These are phyloP conservation scores for Mytilinidion resinicola DNA, from an alignment of 495 filamentous ascomycete genomes.

Conservation along the genomic window DNA sequence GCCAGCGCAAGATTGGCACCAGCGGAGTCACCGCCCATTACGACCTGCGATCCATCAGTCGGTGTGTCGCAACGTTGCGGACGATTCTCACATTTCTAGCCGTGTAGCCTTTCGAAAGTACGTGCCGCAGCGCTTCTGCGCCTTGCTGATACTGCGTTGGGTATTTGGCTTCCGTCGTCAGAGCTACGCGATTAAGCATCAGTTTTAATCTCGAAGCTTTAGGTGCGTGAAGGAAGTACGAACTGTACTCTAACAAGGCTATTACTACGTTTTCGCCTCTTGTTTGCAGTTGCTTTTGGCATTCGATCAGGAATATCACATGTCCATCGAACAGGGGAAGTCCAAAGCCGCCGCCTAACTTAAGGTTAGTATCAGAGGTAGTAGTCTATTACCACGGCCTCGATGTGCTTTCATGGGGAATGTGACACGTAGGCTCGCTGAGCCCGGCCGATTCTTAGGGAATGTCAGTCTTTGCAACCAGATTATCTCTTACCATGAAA, in stretches of 20 bases:
- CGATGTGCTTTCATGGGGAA: neutral
- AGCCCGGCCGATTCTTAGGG: neutral
- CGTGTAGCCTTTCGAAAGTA: neutral
- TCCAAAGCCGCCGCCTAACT: neutral
- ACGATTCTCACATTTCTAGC: neutral
- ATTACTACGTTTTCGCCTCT: neutral
- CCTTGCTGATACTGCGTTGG: neutral
- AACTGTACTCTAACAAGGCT: neutral
- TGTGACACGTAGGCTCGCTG: neutral
- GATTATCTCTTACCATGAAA: neutral
- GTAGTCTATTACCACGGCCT: neutral
- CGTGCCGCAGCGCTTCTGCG: neutral
- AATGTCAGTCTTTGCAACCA: too few relatives aligned
- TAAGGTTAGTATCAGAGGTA: too few relatives aligned
- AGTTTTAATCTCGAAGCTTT: neutral
- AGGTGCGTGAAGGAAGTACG: neutral
- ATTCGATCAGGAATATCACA: neutral
- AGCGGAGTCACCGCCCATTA: slow-evolving; percentile 8
- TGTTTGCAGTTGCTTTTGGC: neutral
- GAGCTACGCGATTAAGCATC: neutral
- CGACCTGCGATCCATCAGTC: slow-evolving; percentile 35
- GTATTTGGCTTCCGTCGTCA: neutral
- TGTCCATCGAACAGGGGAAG: neutral
- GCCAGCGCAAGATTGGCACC: slow-evolving; percentile 10
- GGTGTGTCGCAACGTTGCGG: slow-evolving; percentile 1